A percentile compares a stretch with the other conserved stretches of the same genome.
These are phyloP conservation scores for Ceratocystiopsis sp. DNA, from an alignment of 2,329 filamentous ascomycete genomes.

Conservation along the genomic window DNA sequence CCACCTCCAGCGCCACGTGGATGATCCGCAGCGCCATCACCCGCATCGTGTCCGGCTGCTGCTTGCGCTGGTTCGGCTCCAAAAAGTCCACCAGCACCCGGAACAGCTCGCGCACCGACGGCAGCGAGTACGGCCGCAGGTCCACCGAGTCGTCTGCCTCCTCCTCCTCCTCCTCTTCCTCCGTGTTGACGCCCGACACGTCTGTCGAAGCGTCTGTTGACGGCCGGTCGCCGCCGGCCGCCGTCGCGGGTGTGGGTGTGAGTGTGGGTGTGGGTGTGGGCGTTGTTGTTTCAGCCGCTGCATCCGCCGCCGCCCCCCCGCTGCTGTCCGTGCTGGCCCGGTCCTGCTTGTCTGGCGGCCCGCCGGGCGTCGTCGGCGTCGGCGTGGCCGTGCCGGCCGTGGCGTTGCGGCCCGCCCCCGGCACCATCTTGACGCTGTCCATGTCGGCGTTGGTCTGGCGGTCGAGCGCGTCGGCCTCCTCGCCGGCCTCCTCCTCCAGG, in stretches of 20 bases:
- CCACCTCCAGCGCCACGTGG: conserved; percentile 90
- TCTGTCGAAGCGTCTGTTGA: conserved; percentile 6
- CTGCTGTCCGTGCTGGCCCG: background rate
- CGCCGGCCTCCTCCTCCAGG: conserved; percentile 58
- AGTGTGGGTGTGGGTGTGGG: no score
- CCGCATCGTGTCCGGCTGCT: conserved; percentile 88
- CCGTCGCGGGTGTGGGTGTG: no score
- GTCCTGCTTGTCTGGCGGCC: background rate
- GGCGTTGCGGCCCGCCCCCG: conserved; percentile 35
- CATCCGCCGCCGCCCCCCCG: no score
- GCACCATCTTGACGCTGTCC: conserved; percentile 71
- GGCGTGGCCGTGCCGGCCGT: background rate
- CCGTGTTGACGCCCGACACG: conserved; percentile 8
- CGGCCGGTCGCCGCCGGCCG: background rate
- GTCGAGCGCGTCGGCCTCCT: conserved; percentile 48
- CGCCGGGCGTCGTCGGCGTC: no score
- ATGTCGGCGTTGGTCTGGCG: conserved; percentile 50
- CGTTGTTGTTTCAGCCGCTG: no score
- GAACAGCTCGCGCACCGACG: conserved; percentile 88
- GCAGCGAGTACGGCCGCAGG: conserved; percentile 79
- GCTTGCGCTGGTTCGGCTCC: conserved; percentile 80
- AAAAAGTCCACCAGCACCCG: conserved; percentile 84
- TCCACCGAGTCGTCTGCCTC: conserved; percentile 23
- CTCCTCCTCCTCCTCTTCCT: conserved; percentile 2
- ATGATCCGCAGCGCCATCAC: conserved; percentile 97